Base-by-base conservation (phyloP, 306 rosid genomes). In the Myrica gale region DNA sequence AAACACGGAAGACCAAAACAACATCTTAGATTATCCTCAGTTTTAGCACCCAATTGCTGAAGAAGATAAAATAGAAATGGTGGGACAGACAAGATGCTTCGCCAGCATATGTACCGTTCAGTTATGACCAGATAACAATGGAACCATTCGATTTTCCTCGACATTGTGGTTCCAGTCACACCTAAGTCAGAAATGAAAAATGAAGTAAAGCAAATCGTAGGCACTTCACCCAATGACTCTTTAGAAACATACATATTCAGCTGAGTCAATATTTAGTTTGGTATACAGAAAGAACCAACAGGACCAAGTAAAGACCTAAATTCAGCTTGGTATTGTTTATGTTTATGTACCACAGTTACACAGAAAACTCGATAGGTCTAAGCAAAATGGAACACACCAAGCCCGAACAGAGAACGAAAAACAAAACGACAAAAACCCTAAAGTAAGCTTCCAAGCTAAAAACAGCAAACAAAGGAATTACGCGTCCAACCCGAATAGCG, bases 391-490 rank as follows among this genome's bases (percentile, higher is more conserved):
- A 42, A 16, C 70, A 42, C 4, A 65, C 50, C 26, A 6, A 65
- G 7, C 19, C 48, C 0, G 3, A n/a, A 17, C 48, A 26, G 50
- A 16, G 19, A 65, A 32, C 37, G 21, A 41, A 42, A 65, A 17
- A 13, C 70, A 65, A 2, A 65, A 16, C 21, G 47, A 16, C 9
- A 41, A n/a, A 41, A 65, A 62, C 21, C 45, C 46, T 39, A 62
- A 62, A 62, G 13, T 32, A 21, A 62, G 46, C 68, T 32, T 62
- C 68, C 32, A 41, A 65, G 17, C 70, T 39, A 65, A 65, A 16
- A 41, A 41, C 23, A 5, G 69, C 16, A 65, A 17, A 3, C 1
- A 65, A 17, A 4, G 6, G 17, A 37, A 37, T 13, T 61, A 37
- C 15, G 11, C 50, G 17, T 17, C 12, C 16, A 65, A 17, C 47